Evolutionary conservation across 208 protist genomes (phyloP).

Genomic region (Trypanosomatidae sp.): DNA sequence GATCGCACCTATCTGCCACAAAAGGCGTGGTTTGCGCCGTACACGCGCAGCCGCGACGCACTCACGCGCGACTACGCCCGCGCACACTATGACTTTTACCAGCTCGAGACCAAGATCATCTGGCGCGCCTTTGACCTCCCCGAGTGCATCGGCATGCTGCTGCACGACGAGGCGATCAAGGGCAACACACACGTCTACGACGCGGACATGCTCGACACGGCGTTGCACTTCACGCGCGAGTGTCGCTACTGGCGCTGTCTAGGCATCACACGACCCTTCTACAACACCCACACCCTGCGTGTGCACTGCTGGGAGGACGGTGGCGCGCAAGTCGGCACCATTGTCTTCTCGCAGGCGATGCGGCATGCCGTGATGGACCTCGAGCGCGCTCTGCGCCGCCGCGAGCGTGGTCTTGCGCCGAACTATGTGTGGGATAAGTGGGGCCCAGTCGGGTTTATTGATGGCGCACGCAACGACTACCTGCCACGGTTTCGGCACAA

Average conservation of each 20-base stretch:
- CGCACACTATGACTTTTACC: conserved; percentile 62
- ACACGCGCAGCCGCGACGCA: conserved; percentile 12
- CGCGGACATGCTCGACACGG: conserved; percentile 48
- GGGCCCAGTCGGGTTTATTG: conserved; percentile 85
- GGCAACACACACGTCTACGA: conserved; percentile 58
- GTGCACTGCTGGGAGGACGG: conserved; percentile 83
- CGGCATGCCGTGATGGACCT: conserved; percentile 83
- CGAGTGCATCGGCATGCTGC: conserved; percentile 67
- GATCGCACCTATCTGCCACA: conserved; percentile 83
- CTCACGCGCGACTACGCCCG: conserved; percentile 49
- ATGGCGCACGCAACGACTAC: conserved; percentile 65
- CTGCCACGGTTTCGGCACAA: conserved; percentile 82
- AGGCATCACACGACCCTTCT: conserved; percentile 86
- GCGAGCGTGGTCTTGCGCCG: conserved; percentile 69
- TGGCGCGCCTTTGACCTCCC: conserved; percentile 84
- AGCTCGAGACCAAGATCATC: conserved; percentile 78
- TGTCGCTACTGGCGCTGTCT: conserved; percentile 85
- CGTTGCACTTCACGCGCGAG: conserved; percentile 72
- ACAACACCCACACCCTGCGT: conserved; percentile 62
- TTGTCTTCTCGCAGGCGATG: conserved; percentile 81
- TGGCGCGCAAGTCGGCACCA: conserved; percentile 67
- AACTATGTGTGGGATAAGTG: conserved; percentile 87
- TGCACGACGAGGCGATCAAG: conserved; percentile 80
- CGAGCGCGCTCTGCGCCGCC: conserved; percentile 67
- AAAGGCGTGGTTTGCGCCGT: conserved; percentile 71